A percentile compares a stretch with the other conserved stretches of the same genome.
Evolutionary conservation across 352 stramenopile genomes (phyloP).

Genomic region (Elongisporangium undulatum): DNA sequence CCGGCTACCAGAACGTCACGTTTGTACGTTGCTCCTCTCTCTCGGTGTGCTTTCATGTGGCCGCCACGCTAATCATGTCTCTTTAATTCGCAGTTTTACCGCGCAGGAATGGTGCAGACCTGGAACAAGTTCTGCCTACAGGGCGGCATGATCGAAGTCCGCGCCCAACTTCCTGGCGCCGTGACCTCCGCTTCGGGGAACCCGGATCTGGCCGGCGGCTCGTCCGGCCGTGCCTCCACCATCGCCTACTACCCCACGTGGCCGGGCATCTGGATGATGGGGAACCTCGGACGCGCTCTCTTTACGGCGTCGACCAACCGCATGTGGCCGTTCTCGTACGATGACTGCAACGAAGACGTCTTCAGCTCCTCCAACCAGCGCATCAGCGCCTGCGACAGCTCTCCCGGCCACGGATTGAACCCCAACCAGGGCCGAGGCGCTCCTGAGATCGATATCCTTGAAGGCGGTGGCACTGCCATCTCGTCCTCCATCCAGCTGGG

Average conservation of each 20-base stretch:
- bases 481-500: slow-evolving; percentile 81
- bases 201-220: slow-evolving; percentile 29
- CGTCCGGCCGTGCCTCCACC: slow-evolving; percentile 13
- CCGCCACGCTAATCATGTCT: neutral
- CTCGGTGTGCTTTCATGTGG: neutral
- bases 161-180: slow-evolving; percentile 66
- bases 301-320: slow-evolving; percentile 89
- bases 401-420: slow-evolving; percentile 89
- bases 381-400: slow-evolving; percentile 79
- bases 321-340: slow-evolving; percentile 94
- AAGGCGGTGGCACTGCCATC: slow-evolving; percentile 68
- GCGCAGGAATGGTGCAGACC: slow-evolving; percentile 84
- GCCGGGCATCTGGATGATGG: slow-evolving; percentile 93
- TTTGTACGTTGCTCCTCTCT: slow-evolving; percentile 3
- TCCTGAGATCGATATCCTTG: slow-evolving; percentile 93
- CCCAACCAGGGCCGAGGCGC: slow-evolving; percentile 76
- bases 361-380: slow-evolving; percentile 33
- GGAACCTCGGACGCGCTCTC: slow-evolving; percentile 90
- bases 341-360: slow-evolving; percentile 64
- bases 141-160: slow-evolving; percentile 88
- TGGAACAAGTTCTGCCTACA: slow-evolving; percentile 97
- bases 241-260: slow-evolving; percentile 63
- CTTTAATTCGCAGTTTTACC: slow-evolving; percentile 24
- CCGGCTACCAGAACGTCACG: slow-evolving; percentile 14
- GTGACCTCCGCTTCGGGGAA: slow-evolving; percentile 32